Evolutionary conservation across 2,329 filamentous ascomycete species (phyloP), one percentile per base, ranked within the genome.

Genomic region (Neodidymelliopsis sp.): DNA sequence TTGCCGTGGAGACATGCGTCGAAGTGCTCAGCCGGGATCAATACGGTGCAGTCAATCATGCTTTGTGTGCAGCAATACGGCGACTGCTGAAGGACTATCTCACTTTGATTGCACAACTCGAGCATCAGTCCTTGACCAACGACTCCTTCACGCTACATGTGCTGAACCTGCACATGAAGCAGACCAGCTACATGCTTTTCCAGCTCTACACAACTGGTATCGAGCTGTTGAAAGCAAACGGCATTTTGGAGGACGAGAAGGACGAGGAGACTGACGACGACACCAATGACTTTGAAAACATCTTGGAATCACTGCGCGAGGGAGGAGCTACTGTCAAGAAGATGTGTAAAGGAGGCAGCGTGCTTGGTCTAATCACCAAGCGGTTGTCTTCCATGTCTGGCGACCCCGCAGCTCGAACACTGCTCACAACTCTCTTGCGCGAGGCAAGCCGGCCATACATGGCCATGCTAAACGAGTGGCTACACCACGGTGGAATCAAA

Each of bases 391-490:
- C 88, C 11, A 93, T 97, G 84, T 94, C 93, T 1, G 94, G 94
- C 34, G 94, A 99, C 67, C 94, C 94, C 4, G 88, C 91, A 0
- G 92, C 94, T 15, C 84, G 90, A 55, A 84, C 86, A 18, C 75
- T 99, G 15, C 80, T 99, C 9, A 94, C 90, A 9, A 88, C 87
- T 3, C 75, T 99, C 20, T 74, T 99, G 30, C 83, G 90, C 46
- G 93, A 97, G 72, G 88, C 93, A 1, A 97, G 92, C 65, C 84
- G 88, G 45, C 94, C 94, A 0, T 99, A 99, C 70, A 97, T 97
- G 92, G 83, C 84, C 30, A 99, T 99, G 94, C 78, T 99, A 53
- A 99, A 99, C 66, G 93, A 97, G 71, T 99, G 94, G 94, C 79
- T 99, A 12, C 94, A 99, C 67, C 93, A 96, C 66, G 94, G 94